A percentile compares a stretch with the other conserved stretches of the same genome.
Evolutionary conservation across 768 basidiomycete genomes (phyloP).

Genomic region (Tricholoma furcatifolium): DNA sequence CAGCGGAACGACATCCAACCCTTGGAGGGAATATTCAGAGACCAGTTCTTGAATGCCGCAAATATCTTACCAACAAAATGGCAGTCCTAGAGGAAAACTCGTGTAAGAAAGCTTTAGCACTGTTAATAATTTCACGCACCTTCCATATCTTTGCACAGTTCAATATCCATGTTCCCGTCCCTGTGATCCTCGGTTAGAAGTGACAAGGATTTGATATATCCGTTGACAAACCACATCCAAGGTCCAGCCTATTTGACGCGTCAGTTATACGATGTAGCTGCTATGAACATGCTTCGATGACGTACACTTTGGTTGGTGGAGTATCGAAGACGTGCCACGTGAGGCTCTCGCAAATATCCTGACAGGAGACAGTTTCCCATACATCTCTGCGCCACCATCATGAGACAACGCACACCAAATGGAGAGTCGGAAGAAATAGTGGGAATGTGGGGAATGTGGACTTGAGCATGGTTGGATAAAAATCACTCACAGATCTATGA

Average conservation of each 20-base stretch:
- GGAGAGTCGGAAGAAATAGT: constrained; percentile 1
- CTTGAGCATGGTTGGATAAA: constrained; percentile 8
- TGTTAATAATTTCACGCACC: constrained; percentile 33
- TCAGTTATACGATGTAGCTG: constrained; percentile 11
- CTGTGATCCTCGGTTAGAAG: constrained; percentile 27
- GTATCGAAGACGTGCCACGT: constrained; percentile 66
- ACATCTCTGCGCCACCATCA: constrained; percentile 50
- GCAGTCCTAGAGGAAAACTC: constrained; percentile 36
- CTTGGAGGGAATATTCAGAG: constrained; percentile 26
- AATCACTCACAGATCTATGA: constrained; percentile 63
- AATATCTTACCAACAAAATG: constrained; percentile 56
- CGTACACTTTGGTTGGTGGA: constrained; percentile 60
- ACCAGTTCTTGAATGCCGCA: neutral
- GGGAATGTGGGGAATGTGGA: neutral
- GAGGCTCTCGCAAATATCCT: constrained; percentile 52
- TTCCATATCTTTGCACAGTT: constrained; percentile 66
- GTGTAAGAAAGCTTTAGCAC: constrained; percentile 1
- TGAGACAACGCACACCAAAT: constrained; percentile 4
- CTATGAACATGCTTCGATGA: neutral
- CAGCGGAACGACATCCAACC: constrained; percentile 69
- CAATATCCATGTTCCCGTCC: constrained; percentile 74
- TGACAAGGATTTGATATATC: neutral
- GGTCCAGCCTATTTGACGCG: constrained; percentile 49
- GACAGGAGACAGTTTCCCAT: constrained; percentile 60
- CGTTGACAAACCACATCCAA: constrained; percentile 62